phyloP scores from a whole-genome alignment of 805 yeast genomes.

The Candida hispaniensis region DNA sequence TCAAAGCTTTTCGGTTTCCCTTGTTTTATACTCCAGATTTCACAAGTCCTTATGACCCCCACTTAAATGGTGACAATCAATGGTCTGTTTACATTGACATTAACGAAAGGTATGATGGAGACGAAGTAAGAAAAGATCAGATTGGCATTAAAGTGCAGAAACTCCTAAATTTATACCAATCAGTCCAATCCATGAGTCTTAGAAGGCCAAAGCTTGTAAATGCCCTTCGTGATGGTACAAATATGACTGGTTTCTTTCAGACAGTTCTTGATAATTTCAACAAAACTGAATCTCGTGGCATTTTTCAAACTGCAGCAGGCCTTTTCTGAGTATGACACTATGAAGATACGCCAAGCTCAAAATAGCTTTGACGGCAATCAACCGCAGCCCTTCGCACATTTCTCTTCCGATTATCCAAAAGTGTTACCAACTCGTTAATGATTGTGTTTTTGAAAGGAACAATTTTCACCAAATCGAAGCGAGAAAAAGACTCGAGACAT shows the following conservation, averaged over 20 bases:
- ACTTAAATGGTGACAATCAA: slow-evolving; percentile 11
- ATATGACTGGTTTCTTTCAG: too few relatives aligned
- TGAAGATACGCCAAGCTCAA: slow-evolving; percentile 34
- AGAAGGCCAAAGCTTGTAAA: too few relatives aligned
- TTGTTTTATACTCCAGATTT: slow-evolving; percentile 18
- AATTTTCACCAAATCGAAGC: slow-evolving; percentile 33
- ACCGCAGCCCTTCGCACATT: slow-evolving; percentile 64
- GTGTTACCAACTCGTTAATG: slow-evolving; percentile 38
- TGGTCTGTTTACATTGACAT: slow-evolving; percentile 42
- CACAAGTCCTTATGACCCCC: slow-evolving; percentile 8
- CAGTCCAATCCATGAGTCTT: too few relatives aligned
- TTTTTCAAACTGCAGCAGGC: too few relatives aligned
- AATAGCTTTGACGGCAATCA: slow-evolving; percentile 68
- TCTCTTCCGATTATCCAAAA: slow-evolving; percentile 66
- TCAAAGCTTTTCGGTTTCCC: slow-evolving; percentile 36
- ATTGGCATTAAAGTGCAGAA: too few relatives aligned
- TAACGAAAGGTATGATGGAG: slow-evolving; percentile 42
- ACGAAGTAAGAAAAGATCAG: too few relatives aligned
- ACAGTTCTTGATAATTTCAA: too few relatives aligned
- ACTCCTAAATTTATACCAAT: too few relatives aligned
- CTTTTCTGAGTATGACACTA: too few relatives aligned
- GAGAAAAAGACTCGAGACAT: slow-evolving; percentile 41
- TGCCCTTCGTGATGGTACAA: too few relatives aligned
- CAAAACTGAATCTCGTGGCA: too few relatives aligned
- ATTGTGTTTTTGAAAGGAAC: slow-evolving; percentile 44